Conservation (phyloP, 1,284 basidiomycete genomes). For the Caloboletus firmus region DNA sequence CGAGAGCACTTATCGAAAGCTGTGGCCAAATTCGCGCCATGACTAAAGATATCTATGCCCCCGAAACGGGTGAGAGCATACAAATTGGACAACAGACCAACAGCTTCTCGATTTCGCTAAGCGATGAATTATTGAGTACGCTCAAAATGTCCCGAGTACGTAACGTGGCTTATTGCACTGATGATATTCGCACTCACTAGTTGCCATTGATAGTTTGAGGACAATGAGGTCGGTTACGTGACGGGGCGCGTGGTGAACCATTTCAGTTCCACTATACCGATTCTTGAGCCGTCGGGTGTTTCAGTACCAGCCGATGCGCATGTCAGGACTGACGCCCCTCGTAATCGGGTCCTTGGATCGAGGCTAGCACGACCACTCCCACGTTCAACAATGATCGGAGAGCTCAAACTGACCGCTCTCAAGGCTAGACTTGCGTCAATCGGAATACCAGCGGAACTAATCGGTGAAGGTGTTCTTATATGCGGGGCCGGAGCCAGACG, state of each 20-base stretch:
- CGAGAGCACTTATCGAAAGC: slow-evolving; percentile 73
- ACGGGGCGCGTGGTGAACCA: slow-evolving; percentile 81
- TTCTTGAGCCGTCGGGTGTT: slow-evolving; percentile 58
- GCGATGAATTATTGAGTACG: slow-evolving; percentile 79
- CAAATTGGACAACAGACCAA: slow-evolving; percentile 95
- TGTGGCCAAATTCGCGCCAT: slow-evolving; percentile 81
- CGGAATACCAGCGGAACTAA: slow-evolving; percentile 85
- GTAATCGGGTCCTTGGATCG: slow-evolving; percentile 55
- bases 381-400: slow-evolving; percentile 92
- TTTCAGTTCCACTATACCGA: slow-evolving; percentile 74
- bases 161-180: slow-evolving; percentile 8
- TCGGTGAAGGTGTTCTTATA: slow-evolving; percentile 93
- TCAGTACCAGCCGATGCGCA: slow-evolving; percentile 33
- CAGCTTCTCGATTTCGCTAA: slow-evolving; percentile 91
- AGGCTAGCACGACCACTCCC: slow-evolving; percentile 64
- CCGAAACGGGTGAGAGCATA: slow-evolving; percentile 69
- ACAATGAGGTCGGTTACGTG: slow-evolving; percentile 93
- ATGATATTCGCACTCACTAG: slow-evolving; percentile 3
- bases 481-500: slow-evolving; percentile 71
- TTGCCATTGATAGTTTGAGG: slow-evolving; percentile 74
- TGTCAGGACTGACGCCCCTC: slow-evolving; percentile 27
- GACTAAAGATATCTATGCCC: slow-evolving; percentile 89
- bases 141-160: slow-evolving; percentile 87
- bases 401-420: slow-evolving; percentile 85
- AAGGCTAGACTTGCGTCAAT: slow-evolving; percentile 74